Evolutionary conservation across 2,329 filamentous ascomycete species (phyloP).

Genomic region (Simplicillium sp.): DNA sequence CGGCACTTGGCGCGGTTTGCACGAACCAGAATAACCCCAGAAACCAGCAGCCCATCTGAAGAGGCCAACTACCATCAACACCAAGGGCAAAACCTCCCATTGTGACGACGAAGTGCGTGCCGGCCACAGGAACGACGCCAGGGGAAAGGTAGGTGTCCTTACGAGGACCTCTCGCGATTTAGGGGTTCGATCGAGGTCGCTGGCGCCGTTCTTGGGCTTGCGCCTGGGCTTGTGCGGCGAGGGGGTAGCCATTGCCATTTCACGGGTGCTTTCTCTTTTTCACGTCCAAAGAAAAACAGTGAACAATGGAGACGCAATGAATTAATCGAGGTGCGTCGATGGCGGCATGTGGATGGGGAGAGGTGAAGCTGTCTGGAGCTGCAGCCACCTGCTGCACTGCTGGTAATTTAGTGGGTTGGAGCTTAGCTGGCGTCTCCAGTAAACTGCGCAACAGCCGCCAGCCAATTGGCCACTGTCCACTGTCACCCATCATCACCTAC

Average conservation of each 20-base stretch:
- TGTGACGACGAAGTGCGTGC: constrained; percentile 74
- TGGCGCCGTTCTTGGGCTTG: constrained; percentile 37
- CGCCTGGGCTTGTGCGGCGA: constrained; percentile 52
- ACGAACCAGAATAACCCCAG: constrained; percentile 86
- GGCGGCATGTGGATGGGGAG: no score
- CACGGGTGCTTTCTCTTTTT: neutral
- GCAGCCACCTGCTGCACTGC: no score
- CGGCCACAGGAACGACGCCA: constrained; percentile 92
- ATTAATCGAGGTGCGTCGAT: neutral
- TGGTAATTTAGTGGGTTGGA: no score
- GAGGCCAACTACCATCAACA: constrained; percentile 82
- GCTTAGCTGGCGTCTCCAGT: no score
- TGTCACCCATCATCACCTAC: no score
- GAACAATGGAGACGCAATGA: neutral
- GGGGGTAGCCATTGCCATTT: constrained; percentile 39
- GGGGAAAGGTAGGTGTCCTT: constrained; percentile 67
- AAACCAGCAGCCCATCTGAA: constrained; percentile 89
- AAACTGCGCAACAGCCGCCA: no score
- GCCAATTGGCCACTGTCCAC: no score
- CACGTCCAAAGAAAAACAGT: neutral
- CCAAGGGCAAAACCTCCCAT: constrained; percentile 84
- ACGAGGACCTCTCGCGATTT: constrained; percentile 31
- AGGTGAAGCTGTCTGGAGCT: no score
- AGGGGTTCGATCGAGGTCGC: constrained; percentile 18
- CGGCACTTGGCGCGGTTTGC: neutral